Percentiles rank a stretch among this genome's conserved stretches.
Conservation (phyloP, 768 basidiomycete genomes). For the Clavulina sp. region DNA sequence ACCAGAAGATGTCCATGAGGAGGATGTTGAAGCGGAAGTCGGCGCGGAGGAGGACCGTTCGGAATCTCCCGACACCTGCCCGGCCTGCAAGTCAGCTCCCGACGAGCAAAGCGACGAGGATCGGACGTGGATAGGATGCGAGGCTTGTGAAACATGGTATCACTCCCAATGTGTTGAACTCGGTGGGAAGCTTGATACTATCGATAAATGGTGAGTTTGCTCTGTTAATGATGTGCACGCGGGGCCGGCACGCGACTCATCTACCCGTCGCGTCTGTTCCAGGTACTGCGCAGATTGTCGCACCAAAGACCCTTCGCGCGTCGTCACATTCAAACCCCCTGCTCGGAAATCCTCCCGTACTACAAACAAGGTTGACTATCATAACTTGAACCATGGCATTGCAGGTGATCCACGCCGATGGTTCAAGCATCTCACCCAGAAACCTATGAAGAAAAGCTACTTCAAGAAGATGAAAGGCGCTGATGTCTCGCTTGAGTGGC, state of each 20-base stretch:
- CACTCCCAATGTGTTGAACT: slow-evolving; percentile 69
- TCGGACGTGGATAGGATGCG: slow-evolving; percentile 43
- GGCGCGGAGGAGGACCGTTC: too few relatives aligned
- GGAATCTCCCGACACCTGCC: not conserved
- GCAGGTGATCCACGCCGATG: slow-evolving; percentile 34
- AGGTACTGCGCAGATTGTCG: slow-evolving; percentile 62
- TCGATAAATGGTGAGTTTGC: slow-evolving; percentile 57
- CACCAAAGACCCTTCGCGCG: slow-evolving; percentile 37
- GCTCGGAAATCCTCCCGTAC: slow-evolving; percentile 69
- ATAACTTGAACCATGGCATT: slow-evolving; percentile 47
- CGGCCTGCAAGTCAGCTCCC: not conserved
- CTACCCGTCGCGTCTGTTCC: slow-evolving; percentile 4
- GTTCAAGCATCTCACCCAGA: slow-evolving; percentile 50
- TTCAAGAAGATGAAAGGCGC: slow-evolving; percentile 52
- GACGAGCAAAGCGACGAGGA: not conserved
- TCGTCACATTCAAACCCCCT: slow-evolving; percentile 59
- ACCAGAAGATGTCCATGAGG: too few relatives aligned
- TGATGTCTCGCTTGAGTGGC: slow-evolving; percentile 56
- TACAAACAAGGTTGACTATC: slow-evolving; percentile 45
- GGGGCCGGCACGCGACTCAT: slow-evolving; percentile 4
- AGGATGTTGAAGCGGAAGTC: too few relatives aligned
- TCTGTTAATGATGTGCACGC: slow-evolving; percentile 10
- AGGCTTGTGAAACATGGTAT: slow-evolving; percentile 66
- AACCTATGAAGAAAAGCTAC: slow-evolving; percentile 38
- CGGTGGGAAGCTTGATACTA: slow-evolving; percentile 40